Evolutionary conservation across 2,329 filamentous ascomycete species (phyloP).

Genomic region (Aulographum hederae): DNA sequence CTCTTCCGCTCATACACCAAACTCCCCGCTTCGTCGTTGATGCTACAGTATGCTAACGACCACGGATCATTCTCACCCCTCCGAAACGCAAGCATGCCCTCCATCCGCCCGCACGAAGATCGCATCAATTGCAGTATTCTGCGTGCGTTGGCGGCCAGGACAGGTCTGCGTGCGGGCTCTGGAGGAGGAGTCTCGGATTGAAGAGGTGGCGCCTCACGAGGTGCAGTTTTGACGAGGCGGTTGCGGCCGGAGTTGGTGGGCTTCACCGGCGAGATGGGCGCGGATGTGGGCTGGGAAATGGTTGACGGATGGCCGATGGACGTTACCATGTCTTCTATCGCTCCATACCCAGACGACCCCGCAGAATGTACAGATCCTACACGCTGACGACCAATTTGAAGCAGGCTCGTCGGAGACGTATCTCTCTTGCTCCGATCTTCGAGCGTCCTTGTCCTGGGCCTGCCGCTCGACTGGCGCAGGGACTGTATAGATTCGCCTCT

Average conservation of each 20-base stretch:
- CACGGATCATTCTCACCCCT: constrained; percentile 42
- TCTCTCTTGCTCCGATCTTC: constrained; percentile 25
- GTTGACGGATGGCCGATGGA: constrained; percentile 23
- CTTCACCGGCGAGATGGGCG: constrained; percentile 9
- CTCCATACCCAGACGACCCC: constrained; percentile 24
- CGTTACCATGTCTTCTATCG: constrained; percentile 19
- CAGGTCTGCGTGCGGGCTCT: constrained; percentile 14
- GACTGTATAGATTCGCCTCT: constrained; percentile 2
- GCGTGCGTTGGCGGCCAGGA: constrained; percentile 47
- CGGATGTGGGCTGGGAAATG: constrained; percentile 14
- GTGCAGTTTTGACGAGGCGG: constrained; percentile 14
- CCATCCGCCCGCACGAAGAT: constrained; percentile 60
- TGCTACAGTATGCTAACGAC: constrained; percentile 55
- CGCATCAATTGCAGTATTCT: constrained; percentile 62
- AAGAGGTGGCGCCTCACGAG: background rate
- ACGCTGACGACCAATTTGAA: constrained; percentile 37
- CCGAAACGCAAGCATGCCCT: constrained; percentile 58
- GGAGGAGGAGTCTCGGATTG: background rate
- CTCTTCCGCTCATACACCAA: constrained; percentile 59
- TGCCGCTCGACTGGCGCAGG: too few species aligned
- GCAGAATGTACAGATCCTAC: constrained; percentile 52
- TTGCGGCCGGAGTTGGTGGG: constrained; percentile 13
- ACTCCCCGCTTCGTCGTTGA: constrained; percentile 57
- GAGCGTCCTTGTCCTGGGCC: constrained; percentile 32
- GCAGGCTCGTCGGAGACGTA: constrained; percentile 20